These are phyloP conservation scores for Malus fusca DNA, from an alignment of 306 rosid genomes.

Conservation along the genomic window DNA sequence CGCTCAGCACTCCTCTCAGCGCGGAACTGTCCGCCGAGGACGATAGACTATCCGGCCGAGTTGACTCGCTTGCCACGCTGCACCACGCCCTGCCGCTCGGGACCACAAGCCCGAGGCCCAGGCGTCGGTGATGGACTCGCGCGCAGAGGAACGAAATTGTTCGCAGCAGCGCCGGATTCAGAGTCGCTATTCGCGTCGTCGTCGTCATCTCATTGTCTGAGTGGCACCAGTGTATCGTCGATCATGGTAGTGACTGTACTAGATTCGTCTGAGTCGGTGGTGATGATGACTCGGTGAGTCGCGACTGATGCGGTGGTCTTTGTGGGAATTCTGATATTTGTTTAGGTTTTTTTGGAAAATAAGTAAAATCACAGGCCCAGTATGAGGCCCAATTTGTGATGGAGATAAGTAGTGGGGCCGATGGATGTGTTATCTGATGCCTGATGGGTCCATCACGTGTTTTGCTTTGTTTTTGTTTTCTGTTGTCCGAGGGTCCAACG, in stretches of 20 bases:
- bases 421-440: neutral
- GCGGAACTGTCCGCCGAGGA: slow-evolving; percentile 18
- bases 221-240: slow-evolving; percentile 5
- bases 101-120: slow-evolving; percentile 14
- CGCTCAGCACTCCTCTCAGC: slow-evolving; percentile 9
- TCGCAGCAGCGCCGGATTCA: slow-evolving; percentile 29
- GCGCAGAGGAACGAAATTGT: slow-evolving; percentile 37
- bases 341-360: neutral
- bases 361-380: neutral
- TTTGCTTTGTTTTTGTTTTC: neutral
- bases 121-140: slow-evolving; percentile 29
- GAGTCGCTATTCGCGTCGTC: slow-evolving; percentile 38
- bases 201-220: slow-evolving; percentile 1
- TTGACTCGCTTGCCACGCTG: slow-evolving; percentile 33
- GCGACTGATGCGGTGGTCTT: neutral
- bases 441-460: neutral
- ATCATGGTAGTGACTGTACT: neutral
- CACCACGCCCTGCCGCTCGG: slow-evolving; percentile 28
- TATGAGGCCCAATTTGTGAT: neutral
- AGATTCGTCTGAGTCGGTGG: neutral
- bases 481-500: neutral
- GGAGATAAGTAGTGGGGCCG: neutral
- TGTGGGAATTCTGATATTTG: neutral
- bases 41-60: slow-evolving; percentile 17
- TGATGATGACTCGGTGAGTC: neutral